Evolutionary conservation across 225 moss, liverwort and hornwort genomes (phyloP).

Genomic region (Sphagnum contortum): DNA sequence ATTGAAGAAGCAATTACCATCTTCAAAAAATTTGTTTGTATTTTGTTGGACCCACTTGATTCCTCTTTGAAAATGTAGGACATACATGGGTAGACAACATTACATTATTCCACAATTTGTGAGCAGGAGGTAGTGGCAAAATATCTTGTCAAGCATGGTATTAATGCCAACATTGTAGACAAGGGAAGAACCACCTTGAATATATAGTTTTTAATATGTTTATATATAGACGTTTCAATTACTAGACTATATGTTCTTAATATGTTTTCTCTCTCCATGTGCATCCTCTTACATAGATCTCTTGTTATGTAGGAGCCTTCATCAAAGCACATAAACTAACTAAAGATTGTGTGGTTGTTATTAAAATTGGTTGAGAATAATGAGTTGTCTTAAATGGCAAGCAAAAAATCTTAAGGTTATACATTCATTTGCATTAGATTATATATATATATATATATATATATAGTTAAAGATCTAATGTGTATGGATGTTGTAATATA

Average conservation of each 20-base stretch:
- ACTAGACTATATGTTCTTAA: too few relatives aligned
- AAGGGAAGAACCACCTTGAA: constrained; percentile 72
- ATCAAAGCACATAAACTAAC: constrained; percentile 55
- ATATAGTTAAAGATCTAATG: too few relatives aligned
- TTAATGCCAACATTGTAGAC: constrained; percentile 60
- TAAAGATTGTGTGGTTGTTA: constrained; percentile 38
- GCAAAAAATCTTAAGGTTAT: constrained; percentile 57
- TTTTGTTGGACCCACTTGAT: background rate
- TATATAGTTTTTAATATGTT: too few relatives aligned
- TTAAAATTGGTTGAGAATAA: constrained; percentile 35
- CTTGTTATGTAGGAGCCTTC: constrained; percentile 39
- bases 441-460: too few relatives aligned
- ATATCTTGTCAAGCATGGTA: constrained; percentile 71
- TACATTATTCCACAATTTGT: constrained; percentile 83
- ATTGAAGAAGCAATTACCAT: background rate
- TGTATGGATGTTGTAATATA: too few relatives aligned
- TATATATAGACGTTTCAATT: too few relatives aligned
- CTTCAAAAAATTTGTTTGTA: background rate
- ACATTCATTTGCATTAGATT: too few relatives aligned
- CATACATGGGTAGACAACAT: constrained; percentile 88
- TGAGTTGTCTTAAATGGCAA: constrained; percentile 51
- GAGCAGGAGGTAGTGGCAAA: constrained; percentile 83
- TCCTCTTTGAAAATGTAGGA: constrained; percentile 43
- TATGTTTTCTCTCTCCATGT: constrained; percentile 1
- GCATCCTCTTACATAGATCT: constrained; percentile 9